Evolutionary conservation across 1,139 yeast genomes (phyloP).

Genomic region (Yamadazyma jaroonii): DNA sequence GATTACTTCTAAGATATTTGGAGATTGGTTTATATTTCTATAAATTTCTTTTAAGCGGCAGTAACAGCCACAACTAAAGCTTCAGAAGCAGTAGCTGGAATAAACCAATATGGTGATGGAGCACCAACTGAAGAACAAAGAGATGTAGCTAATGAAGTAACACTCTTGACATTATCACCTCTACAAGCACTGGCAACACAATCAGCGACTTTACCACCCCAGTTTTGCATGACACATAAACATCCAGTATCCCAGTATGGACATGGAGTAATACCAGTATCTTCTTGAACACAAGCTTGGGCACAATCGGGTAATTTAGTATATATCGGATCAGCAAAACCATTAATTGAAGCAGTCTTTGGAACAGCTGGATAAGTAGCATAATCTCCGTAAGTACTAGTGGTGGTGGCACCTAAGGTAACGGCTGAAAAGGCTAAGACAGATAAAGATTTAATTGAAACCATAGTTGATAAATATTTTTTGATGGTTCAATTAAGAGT

Average conservation of each 20-base stretch:
- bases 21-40: background rate
- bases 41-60: constrained; percentile 8
- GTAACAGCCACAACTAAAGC: constrained; percentile 29
- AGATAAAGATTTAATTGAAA: constrained; percentile 3
- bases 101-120: constrained; percentile 22
- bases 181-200: constrained; percentile 29
- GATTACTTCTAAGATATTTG: too few species aligned
- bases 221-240: constrained; percentile 33
- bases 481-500: background rate
- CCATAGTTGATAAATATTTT: background rate
- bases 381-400: constrained; percentile 11
- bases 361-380: constrained; percentile 46
- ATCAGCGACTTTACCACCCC: constrained; percentile 22
- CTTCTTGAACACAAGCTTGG: constrained; percentile 32
- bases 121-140: constrained; percentile 22
- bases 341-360: constrained; percentile 47
- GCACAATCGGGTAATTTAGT: constrained; percentile 43
- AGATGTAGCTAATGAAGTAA: constrained; percentile 25
- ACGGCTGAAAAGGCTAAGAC: constrained; percentile 6
- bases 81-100: constrained; percentile 28
- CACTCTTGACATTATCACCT: constrained; percentile 25
- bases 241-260: constrained; percentile 48
- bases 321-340: constrained; percentile 50
- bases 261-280: constrained; percentile 39
- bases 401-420: constrained; percentile 10